Evolutionary conservation across 345 rosid species (phyloP), one percentile per base, ranked within the genome.

Genomic region (Euphorbia peplus): DNA sequence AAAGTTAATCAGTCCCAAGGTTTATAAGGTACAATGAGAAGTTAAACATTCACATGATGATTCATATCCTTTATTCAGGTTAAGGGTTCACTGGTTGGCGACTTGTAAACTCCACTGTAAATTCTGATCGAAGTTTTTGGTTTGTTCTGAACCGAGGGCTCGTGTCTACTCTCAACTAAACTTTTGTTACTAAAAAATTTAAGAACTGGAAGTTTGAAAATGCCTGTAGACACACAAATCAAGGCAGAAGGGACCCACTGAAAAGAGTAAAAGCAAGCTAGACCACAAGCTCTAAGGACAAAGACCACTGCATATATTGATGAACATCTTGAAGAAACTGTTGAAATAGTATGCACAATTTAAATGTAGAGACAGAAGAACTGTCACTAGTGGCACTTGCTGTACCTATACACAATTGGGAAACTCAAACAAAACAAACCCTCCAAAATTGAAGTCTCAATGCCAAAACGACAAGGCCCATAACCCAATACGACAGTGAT

Each of bases 251-350:
- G 75, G 70, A 47, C 69, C 75, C 13, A 14, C 50, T 42, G n/a
- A n/a, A n/a, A 48, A 24, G 41, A 63, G 58, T 50, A 64, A 65
- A 60, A 69, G 69, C 69, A 69, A 72, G 51, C 3, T 64, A 71
- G 67, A 62, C 13, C 11, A 48, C 9, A 42, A 39, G 28, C 39
- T 10, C 32, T 12, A 28, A 52, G 29, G 70, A 35, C 60, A 24
- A 22, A 6, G 22, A 24, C 30, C 55, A 35, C 61, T 67, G 21
- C 35, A 54, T 24, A 41, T 68, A 42, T 56, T 3, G 18, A 52
- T 59, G 11, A 68, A 26, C 26, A 69, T 60, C 66, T n/a, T n/a
- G n/a, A n/a, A n/a, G n/a, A 60, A 69, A 64, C 81, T 63, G 55
- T 68, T 37, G 12, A 64, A 13, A 61, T 12, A 19, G 71, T 71